Base-by-base conservation (phyloP, 1,284 basidiomycete genomes). In the Ceratobasidium sp. region DNA sequence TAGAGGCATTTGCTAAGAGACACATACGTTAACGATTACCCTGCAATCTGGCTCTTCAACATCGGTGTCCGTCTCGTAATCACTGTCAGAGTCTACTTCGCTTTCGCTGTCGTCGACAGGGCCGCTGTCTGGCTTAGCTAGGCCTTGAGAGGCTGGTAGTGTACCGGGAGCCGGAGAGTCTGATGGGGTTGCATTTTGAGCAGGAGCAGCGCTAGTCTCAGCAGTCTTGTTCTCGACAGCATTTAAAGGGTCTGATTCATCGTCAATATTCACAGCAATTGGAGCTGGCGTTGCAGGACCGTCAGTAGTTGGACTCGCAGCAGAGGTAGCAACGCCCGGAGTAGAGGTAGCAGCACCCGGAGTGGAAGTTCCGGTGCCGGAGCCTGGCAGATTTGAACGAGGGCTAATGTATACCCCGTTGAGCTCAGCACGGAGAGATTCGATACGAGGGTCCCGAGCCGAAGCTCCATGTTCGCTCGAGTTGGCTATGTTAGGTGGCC, bases 11-110 rank as follows among this genome's bases (percentile, higher is more conserved):
- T 39, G 21, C 34, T 46, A 34, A 32, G 0, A 10, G 32, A 43
- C 26, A 85, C 92, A 80, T 79, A 96, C 94, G 77, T 94, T 94
- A 61, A 97, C 83, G 74, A 97, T 89, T 59, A 97, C 93, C 39
- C 96, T 87, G 79, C 94, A 94, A 79, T 97, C 95, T 2, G 92
- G 87, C 73, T 92, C 83, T 73, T 88, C 88, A 74, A 88, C 88
- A 50, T 82, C 85, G 52, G 78, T 81, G n/a, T 82, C 82, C 46
- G 78, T 80, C 41, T 75, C 71, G 41, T 73, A 72, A 45, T 72
- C 74, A 34, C 30, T 73, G 67, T 70, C 69, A 18, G 69, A 52
- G 45, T 76, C 76, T 70, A 52, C 74, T 32, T 75, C 76, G 73
- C 75, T 39, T 76, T 75, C 70, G 74, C 76, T 30, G 71, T 72